Evolutionary conservation across 768 basidiomycete genomes (phyloP), one percentile per base, ranked within the genome.

Genomic region (Cyathus striatus): DNA sequence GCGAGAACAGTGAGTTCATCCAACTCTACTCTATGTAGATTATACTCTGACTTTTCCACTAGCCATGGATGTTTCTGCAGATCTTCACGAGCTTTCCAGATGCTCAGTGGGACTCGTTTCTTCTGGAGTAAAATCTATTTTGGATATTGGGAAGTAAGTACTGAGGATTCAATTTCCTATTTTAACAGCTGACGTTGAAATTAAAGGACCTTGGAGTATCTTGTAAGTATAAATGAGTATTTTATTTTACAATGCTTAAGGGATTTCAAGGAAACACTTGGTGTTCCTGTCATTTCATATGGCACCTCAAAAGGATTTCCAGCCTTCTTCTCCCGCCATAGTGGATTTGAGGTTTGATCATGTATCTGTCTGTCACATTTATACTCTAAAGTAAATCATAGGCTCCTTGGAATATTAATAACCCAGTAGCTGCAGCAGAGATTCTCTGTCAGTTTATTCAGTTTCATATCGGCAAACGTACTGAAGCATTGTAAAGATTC

Each of bases 51-150:
- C 30, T 46, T 20, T 39, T 14, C 44, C n/a, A 48, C 12, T 51
- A 96, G 91, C 90, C 14, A 81, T 98, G 80, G 95, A 99, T 55
- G 70, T 99, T 22, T 97, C 95, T 13, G 92, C 95, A 13, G 95
- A 99, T 59, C 70, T 99, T 13, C 83, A 84, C 6, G 92, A 97
- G 59, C 76, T 99, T 24, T 73, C 87, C 17, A 76, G 90, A 16
- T 95, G 90, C 52, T 87, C 93, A 17, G 89, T 98, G 35, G 92
- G 86, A 3, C 74, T 99, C 25, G 81, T 98, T 7, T 95, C 94
- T 14, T 86, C 93, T 7, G 96, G 96, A 9, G 83, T 90, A 16
- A 99, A 98, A 60, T 90, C 88, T 0, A 97, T 99, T 47, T 62
- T 99, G 33, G 96, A 99, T 59, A 93, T 98, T 46, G 86, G 86